Conservation (phyloP, 495 filamentous ascomycete species). For the Halenospora varia region DNA sequence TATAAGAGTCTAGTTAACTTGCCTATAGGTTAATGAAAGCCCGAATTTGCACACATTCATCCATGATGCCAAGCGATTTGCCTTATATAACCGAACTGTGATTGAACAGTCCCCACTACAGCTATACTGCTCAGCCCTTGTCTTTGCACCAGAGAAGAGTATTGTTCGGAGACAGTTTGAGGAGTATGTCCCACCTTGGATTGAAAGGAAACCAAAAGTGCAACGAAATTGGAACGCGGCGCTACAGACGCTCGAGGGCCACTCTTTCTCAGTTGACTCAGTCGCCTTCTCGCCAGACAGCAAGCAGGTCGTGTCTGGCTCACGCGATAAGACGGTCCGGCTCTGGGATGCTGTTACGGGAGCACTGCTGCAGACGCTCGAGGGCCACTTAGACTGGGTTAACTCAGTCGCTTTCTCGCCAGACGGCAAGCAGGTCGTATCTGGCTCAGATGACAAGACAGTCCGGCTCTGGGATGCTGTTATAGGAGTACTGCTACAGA, state of each 20-base stretch:
- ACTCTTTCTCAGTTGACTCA: background rate
- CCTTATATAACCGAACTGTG: background rate
- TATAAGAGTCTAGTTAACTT: background rate
- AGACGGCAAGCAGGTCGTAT: constrained; percentile 1
- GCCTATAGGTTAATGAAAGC: background rate
- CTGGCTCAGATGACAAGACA: background rate
- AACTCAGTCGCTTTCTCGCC: background rate
- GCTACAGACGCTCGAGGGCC: background rate
- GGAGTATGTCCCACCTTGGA: background rate
- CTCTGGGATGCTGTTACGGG: constrained; percentile 33
- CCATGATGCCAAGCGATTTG: background rate
- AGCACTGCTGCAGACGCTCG: constrained; percentile 5
- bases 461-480: constrained; percentile 11
- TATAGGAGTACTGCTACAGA: constrained; percentile 10
- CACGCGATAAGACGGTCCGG: constrained; percentile 12
- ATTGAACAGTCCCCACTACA: background rate
- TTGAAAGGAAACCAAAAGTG: background rate
- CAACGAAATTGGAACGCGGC: background rate
- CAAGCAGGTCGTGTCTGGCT: background rate
- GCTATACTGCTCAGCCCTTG: background rate
- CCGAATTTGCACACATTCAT: background rate
- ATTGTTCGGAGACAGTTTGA: background rate
- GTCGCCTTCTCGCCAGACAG: constrained; percentile 24
- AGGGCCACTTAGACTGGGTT: background rate
- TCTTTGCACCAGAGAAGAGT: background rate